Evolutionary conservation across 441 rosid genomes (phyloP).

Genomic region (Mallotus repandus): DNA sequence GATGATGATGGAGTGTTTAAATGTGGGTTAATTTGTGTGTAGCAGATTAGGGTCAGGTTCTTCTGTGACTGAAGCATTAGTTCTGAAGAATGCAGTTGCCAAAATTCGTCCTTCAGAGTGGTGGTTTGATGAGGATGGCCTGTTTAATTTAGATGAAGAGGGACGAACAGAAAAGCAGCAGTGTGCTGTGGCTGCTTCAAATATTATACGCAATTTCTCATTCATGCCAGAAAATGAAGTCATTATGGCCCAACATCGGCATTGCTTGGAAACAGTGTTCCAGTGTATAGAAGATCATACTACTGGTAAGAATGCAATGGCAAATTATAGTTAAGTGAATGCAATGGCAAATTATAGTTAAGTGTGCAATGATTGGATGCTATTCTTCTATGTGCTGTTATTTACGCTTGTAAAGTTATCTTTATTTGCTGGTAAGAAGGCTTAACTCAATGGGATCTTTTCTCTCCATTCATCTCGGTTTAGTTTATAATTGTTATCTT

Average conservation of each 20-base stretch:
- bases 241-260: constrained; percentile 91
- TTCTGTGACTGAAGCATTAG: constrained; percentile 43
- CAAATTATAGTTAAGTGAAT: background rate
- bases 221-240: constrained; percentile 97
- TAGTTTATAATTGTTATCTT: background rate
- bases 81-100: constrained; percentile 40
- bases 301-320: constrained; percentile 45
- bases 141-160: constrained; percentile 86
- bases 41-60: constrained; percentile 49
- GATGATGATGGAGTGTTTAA: constrained; percentile 18
- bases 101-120: constrained; percentile 60
- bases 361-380: background rate
- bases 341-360: background rate
- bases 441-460: background rate
- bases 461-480: background rate
- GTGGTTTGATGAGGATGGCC: constrained; percentile 93
- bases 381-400: background rate
- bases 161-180: constrained; percentile 87
- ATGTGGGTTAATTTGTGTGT: constrained; percentile 19
- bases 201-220: constrained; percentile 87
- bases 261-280: constrained; percentile 93
- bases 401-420: background rate
- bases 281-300: constrained; percentile 81
- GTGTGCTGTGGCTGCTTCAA: constrained; percentile 87
- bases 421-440: background rate